Evolutionary conservation across 192 early-diverging fungal species (phyloP).

Genomic region (Entomortierella beljakovae): DNA sequence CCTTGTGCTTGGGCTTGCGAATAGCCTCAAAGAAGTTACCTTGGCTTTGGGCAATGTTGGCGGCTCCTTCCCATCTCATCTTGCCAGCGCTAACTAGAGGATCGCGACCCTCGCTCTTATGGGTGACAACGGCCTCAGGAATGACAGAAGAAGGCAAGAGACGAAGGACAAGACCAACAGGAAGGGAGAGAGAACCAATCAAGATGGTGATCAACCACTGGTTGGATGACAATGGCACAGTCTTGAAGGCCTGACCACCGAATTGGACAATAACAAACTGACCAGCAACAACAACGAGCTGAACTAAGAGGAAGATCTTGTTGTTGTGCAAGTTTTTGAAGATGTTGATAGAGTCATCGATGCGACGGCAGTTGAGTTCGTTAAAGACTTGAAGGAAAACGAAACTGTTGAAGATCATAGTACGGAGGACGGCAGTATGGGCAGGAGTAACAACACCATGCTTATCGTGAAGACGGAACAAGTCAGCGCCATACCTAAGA

Average conservation of each 20-base stretch:
- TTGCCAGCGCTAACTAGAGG: slow-evolving; percentile 34
- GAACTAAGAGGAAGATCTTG: slow-evolving; percentile 83
- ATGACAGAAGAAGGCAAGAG: slow-evolving; percentile 76
- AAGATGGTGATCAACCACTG: slow-evolving; percentile 88
- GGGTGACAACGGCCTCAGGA: slow-evolving; percentile 47
- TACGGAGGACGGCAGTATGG: slow-evolving; percentile 66
- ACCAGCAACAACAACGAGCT: slow-evolving; percentile 73
- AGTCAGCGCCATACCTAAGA: slow-evolving; percentile 63
- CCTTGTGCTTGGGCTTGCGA: slow-evolving; percentile 48
- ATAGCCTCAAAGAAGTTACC: slow-evolving; percentile 65
- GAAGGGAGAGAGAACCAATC: slow-evolving; percentile 84
- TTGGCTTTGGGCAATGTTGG: slow-evolving; percentile 55
- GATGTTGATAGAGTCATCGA: slow-evolving; percentile 84
- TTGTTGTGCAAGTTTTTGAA: slow-evolving; percentile 89
- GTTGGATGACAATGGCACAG: slow-evolving; percentile 65
- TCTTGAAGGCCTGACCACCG: slow-evolving; percentile 92
- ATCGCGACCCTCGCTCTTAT: slow-evolving; percentile 41
- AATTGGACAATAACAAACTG: slow-evolving; percentile 91
- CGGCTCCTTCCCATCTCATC: slow-evolving; percentile 55
- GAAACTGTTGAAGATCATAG: slow-evolving; percentile 95
- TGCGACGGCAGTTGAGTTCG: slow-evolving; percentile 91
- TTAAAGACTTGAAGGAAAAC: slow-evolving; percentile 97
- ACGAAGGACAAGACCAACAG: slow-evolving; percentile 84
- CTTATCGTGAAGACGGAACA: slow-evolving; percentile 68
- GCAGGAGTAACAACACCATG: slow-evolving; percentile 14